Evolutionary conservation across 805 yeast species (phyloP).

Genomic region (Hanseniaspora vineae): DNA sequence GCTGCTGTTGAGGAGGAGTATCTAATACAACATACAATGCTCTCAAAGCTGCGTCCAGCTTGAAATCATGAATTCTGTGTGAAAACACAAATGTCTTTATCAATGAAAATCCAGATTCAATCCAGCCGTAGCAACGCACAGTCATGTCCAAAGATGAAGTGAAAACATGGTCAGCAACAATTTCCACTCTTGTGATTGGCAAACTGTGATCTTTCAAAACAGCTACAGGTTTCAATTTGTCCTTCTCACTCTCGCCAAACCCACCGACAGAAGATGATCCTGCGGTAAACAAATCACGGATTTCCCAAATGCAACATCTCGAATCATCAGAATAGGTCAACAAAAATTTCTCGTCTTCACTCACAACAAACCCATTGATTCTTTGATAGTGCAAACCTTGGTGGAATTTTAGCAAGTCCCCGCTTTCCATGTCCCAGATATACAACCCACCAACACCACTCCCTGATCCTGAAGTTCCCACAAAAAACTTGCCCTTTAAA

Average conservation of each 20-base stretch:
- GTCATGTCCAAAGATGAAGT: slow-evolving; percentile 68
- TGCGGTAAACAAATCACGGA: slow-evolving; percentile 40
- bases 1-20: slow-evolving; percentile 6
- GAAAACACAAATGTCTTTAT: slow-evolving; percentile 65
- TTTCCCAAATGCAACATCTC: slow-evolving; percentile 61
- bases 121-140: slow-evolving; percentile 50
- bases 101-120: slow-evolving; percentile 19
- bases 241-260: slow-evolving; percentile 5
- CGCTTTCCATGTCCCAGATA: slow-evolving; percentile 77
- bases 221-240: slow-evolving; percentile 41
- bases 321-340: slow-evolving; percentile 76
- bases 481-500: slow-evolving; percentile 30
- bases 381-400: slow-evolving; percentile 74
- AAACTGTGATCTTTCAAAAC: slow-evolving; percentile 49
- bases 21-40: slow-evolving; percentile 55
- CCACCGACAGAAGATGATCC: slow-evolving; percentile 4
- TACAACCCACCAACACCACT: slow-evolving; percentile 46
- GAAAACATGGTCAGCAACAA: slow-evolving; percentile 49
- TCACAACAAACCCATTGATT: slow-evolving; percentile 44
- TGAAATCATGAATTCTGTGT: slow-evolving; percentile 40
- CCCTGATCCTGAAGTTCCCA: slow-evolving; percentile 46
- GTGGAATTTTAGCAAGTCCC: slow-evolving; percentile 54
- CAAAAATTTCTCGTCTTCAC: slow-evolving; percentile 50
- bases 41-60: slow-evolving; percentile 70
- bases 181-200: slow-evolving; percentile 35